Evolutionary conservation across 495 filamentous ascomycete genomes (phyloP).

Genomic region (Aspergillus leporis): DNA sequence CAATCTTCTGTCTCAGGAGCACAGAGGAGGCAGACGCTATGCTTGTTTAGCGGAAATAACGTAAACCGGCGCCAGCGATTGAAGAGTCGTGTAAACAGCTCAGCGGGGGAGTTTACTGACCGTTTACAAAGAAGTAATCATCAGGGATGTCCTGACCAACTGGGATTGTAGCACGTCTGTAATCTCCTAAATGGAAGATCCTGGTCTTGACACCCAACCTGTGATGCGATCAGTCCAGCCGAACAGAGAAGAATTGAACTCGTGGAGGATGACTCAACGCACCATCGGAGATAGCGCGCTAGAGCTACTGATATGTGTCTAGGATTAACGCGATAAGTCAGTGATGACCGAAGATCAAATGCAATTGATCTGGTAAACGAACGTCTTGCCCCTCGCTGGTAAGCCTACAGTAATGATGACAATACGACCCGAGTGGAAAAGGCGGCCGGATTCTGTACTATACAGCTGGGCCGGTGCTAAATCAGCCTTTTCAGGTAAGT

Average conservation of each 20-base stretch:
- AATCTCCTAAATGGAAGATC: slow-evolving; percentile 97
- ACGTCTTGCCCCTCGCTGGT: slow-evolving; percentile 96
- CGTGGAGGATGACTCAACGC: slow-evolving; percentile 26
- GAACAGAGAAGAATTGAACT: not conserved
- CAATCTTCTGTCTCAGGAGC: slow-evolving; percentile 89
- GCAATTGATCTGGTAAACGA: slow-evolving; percentile 32
- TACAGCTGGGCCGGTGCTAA: slow-evolving; percentile 97
- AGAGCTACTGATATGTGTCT: slow-evolving; percentile 95
- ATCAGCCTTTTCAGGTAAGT: slow-evolving; percentile 78
- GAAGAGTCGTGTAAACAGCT: not conserved
- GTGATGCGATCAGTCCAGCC: slow-evolving; percentile 24
- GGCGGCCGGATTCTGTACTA: slow-evolving; percentile 92
- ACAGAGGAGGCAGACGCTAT: slow-evolving; percentile 79
- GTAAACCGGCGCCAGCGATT: not conserved
- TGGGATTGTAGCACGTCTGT: slow-evolving; percentile 87
- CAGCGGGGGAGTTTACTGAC: slow-evolving; percentile 30
- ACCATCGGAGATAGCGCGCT: slow-evolving; percentile 93
- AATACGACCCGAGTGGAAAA: slow-evolving; percentile 96
- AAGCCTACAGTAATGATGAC: slow-evolving; percentile 96
- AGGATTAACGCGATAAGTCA: slow-evolving; percentile 15
- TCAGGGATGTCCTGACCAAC: slow-evolving; percentile 85
- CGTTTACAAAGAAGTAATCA: slow-evolving; percentile 97
- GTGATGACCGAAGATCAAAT: slow-evolving; percentile 4
- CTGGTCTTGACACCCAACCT: slow-evolving; percentile 98
- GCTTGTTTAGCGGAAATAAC: slow-evolving; percentile 14